phyloP scores from a whole-genome alignment of 2,329 filamentous ascomycete genomes.

The Calonectria pteridis region DNA sequence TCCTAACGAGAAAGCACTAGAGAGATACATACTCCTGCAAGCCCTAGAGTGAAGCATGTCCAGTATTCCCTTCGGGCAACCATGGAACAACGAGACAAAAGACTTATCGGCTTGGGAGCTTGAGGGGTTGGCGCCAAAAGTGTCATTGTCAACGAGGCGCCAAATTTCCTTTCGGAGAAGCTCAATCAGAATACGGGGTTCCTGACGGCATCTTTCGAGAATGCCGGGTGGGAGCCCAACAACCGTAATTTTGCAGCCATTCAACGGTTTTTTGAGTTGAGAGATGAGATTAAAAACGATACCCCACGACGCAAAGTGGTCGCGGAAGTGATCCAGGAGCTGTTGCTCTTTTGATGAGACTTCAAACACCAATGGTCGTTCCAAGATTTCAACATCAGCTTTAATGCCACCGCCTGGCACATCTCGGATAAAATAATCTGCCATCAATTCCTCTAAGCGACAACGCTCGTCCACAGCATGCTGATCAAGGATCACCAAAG shows the following conservation, averaged over 20 bases:
- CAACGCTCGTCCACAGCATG: constrained; percentile 94
- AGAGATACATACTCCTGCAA: constrained; percentile 71
- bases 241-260: constrained; percentile 58
- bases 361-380: constrained; percentile 73
- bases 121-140: constrained; percentile 16
- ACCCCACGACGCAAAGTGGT: constrained; percentile 80
- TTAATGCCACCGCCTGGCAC: background rate
- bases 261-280: background rate
- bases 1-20: accelerated
- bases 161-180: constrained; percentile 82
- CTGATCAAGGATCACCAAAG: constrained; percentile 87
- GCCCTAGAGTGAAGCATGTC: constrained; percentile 82
- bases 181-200: constrained; percentile 79
- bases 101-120: constrained; percentile 28
- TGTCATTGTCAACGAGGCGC: constrained; percentile 66
- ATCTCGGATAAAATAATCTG: constrained; percentile 58
- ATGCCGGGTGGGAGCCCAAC: constrained; percentile 77
- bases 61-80: constrained; percentile 80
- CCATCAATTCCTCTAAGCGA: constrained; percentile 80
- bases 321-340: constrained; percentile 66
- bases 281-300: constrained; percentile 69
- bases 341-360: constrained; percentile 70
- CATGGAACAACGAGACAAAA: constrained; percentile 74
- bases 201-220: constrained; percentile 77
- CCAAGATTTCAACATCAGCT: constrained; percentile 54